These are phyloP conservation scores for Rhizophora apiculata DNA, from an alignment of 345 rosid genomes.

Conservation along the genomic window DNA sequence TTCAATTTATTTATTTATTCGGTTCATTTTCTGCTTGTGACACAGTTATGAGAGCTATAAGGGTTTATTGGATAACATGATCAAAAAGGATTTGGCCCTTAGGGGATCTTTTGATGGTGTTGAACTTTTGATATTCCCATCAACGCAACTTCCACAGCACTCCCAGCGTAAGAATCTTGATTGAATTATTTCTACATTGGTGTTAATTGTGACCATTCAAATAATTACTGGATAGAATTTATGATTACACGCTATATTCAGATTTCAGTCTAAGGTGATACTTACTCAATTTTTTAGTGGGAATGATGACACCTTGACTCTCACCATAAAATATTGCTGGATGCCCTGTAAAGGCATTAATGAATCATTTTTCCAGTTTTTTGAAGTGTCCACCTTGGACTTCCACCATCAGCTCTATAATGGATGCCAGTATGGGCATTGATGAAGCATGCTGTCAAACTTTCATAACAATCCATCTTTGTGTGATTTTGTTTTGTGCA, in stretches of 20 bases:
- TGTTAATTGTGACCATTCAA: background rate
- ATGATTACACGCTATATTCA: too few relatives aligned
- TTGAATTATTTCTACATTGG: background rate
- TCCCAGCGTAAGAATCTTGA: slow-evolving; percentile 71
- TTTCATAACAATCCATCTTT: too few relatives aligned
- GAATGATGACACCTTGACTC: background rate
- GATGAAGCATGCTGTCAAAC: too few relatives aligned
- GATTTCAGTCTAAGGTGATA: too few relatives aligned
- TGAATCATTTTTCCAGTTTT: background rate
- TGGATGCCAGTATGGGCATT: too few relatives aligned
- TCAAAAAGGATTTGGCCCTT: slow-evolving; percentile 76
- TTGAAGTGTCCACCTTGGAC: too few relatives aligned
- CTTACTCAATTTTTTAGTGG: too few relatives aligned
- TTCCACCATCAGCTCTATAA: too few relatives aligned
- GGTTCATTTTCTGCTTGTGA: slow-evolving; percentile 20
- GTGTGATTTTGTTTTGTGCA: too few relatives aligned
- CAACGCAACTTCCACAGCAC: slow-evolving; percentile 75
- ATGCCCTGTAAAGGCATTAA: background rate
- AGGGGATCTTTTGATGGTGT: slow-evolving; percentile 67
- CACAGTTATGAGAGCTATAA: slow-evolving; percentile 81
- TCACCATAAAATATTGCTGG: background rate
- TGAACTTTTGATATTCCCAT: slow-evolving; percentile 82
- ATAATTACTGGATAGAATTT: too few relatives aligned
- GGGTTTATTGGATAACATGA: slow-evolving; percentile 71
- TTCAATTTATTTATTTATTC: background rate